These are phyloP conservation scores for Candida albicans DNA, from an alignment of 1,139 yeast genomes.

Conservation along the genomic window DNA sequence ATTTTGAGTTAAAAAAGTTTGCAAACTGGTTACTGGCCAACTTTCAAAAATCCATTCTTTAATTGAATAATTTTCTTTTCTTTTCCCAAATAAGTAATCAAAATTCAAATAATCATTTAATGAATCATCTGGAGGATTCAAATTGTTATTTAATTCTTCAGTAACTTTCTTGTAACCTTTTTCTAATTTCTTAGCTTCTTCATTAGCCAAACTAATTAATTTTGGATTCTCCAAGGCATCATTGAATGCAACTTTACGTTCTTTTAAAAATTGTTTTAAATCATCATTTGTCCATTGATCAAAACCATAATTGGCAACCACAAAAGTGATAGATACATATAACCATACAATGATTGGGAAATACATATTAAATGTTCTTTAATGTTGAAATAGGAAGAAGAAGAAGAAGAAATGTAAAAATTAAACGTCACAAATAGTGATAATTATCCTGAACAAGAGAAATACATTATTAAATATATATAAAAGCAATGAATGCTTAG, in stretches of 20 bases:
- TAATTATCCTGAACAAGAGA: too few species aligned
- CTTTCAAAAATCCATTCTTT: slow-evolving; percentile 48
- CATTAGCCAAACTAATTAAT: slow-evolving; percentile 32
- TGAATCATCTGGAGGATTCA: slow-evolving; percentile 10
- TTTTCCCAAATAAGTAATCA: slow-evolving; percentile 13
- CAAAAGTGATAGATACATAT: slow-evolving; percentile 2
- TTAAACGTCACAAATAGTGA: too few species aligned
- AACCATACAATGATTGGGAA: slow-evolving; percentile 3
- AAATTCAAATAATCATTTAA: slow-evolving; percentile 19
- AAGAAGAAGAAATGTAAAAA: not conserved
- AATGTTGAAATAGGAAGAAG: not conserved
- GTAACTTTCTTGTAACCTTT: slow-evolving; percentile 10
- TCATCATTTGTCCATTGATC: slow-evolving; percentile 26
- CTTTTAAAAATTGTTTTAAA: slow-evolving; percentile 31
- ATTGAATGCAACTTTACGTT: slow-evolving; percentile 31
- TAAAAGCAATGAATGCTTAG: too few species aligned
- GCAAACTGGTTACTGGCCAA: slow-evolving; percentile 43
- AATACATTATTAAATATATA: too few species aligned
- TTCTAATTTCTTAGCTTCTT: slow-evolving; percentile 30
- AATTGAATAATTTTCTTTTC: slow-evolving; percentile 5
- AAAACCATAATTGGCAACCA: slow-evolving; percentile 11
- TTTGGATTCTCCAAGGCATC: slow-evolving; percentile 25
- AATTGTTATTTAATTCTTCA: slow-evolving; percentile 7
- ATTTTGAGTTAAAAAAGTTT: slow-evolving; percentile 34
- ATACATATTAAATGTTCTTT: not conserved